Percentiles rank a stretch among this genome's conserved stretches.
phyloP scores from a whole-genome alignment of 352 stramenopile genomes.

The Globisporangium spinosum region DNA sequence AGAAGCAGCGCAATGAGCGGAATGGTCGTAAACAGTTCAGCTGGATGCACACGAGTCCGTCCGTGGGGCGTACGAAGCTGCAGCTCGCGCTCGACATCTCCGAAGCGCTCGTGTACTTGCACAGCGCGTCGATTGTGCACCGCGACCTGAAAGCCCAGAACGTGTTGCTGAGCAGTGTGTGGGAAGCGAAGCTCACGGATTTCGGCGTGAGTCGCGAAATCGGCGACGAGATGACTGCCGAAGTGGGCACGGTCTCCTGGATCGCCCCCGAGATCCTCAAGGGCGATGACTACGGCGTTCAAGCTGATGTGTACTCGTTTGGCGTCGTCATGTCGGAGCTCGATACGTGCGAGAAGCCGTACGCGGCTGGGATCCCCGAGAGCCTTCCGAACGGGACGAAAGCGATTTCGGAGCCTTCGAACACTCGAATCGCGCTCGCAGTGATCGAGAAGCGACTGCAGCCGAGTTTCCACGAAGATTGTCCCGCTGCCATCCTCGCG shows the following conservation, averaged over 20 bases:
- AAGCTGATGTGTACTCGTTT: conserved; percentile 59
- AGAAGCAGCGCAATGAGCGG: conserved; percentile 8
- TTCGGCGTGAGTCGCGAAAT: conserved; percentile 37
- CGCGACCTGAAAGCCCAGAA: conserved; percentile 61
- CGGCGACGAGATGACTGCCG: conserved; percentile 34
- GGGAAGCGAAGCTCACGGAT: conserved; percentile 25
- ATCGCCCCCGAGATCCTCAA: conserved; percentile 55
- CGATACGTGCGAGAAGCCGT: conserved; percentile 46
- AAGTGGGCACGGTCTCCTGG: conserved; percentile 53
- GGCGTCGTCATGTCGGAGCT: conserved; percentile 48
- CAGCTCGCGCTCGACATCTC: conserved; percentile 24
- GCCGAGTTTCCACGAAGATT: conserved; percentile 37
- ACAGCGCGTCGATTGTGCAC: conserved; percentile 40
- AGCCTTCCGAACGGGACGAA: background rate
- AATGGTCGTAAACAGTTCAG: conserved; percentile 30
- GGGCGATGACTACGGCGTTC: conserved; percentile 40
- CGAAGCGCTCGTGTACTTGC: conserved; percentile 31
- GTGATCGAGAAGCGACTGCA: conserved; percentile 37
- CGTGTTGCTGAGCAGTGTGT: conserved; percentile 39
- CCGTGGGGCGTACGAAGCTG: conserved; percentile 14
- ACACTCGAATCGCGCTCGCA: conserved; percentile 37
- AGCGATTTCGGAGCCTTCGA: conserved; percentile 26
- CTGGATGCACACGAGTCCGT: conserved; percentile 17
- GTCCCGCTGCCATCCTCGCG: conserved; percentile 26
- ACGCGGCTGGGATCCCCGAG: conserved; percentile 24